Base-by-base conservation (phyloP, 2,329 filamentous ascomycete species). In the Periconia digitata region DNA sequence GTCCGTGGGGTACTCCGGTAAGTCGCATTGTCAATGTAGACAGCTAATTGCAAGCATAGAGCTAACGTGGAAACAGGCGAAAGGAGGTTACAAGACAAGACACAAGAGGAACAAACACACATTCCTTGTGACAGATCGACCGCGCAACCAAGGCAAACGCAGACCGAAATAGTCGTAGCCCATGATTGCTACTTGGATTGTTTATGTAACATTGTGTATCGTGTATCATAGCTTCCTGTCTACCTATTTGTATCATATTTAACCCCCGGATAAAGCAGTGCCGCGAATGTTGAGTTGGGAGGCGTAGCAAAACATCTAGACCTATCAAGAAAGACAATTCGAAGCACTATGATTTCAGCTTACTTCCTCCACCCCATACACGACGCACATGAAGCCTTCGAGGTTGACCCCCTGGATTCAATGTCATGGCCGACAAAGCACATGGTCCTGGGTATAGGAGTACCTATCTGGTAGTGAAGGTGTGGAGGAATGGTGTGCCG, bases 1-100 rank as follows among this genome's bases (percentile, higher is more conserved):
- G 90, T 76, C 94, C 94, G 50, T 99, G 95, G 94, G 94, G 95
- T 71, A 87, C 85, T 69, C 92, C 90, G 68, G 91, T 95, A 87
- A 77, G 90, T 84, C 46, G 58, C 42, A 12, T 46, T 35, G 84
- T 81, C 34, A 23, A 6, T n/a, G 18, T 48, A 29, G 29, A 18
- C 12, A 10, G 27, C n/a, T 5, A 10, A 32, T 32, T 32, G 27
- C 8, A 18, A 10, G 35, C n/a, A n/a, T 22, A 43, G 20, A 23
- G 58, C 63, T 54, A 60, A 55, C 34, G n/a, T 32, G 6, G 22
- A 10, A 20, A 37, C 40, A 76, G 71, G 83, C 89, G 73, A 92
- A 92, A 81, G 85, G 86, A 71, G 89, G 89, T 55, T 96, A 87
- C 84, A 97, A 96, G 82, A 96, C 92, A 40, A 84, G 92, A 58